Base-by-base conservation (phyloP, 2,329 filamentous ascomycete genomes). In the Penicillium sp. region DNA sequence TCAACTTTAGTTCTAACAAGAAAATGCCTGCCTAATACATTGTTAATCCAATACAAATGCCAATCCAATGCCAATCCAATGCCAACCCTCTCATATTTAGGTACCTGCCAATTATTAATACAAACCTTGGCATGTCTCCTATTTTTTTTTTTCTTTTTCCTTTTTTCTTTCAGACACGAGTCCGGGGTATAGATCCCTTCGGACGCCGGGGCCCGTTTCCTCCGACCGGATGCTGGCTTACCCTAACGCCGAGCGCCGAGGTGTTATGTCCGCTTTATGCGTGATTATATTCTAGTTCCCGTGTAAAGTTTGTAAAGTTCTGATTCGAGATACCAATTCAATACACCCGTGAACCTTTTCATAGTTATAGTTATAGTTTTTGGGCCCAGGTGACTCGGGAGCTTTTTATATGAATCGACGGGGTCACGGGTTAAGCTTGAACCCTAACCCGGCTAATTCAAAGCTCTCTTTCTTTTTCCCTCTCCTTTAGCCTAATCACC, bases 171-270 rank as follows among this genome's bases (percentile, higher is more conserved):
- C 31, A 27, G 13, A 53, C 5, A 21, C 23, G 34, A 64, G 60
- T 65, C 64, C 45, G 62, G 64, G 64, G 64, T 63, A 65, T 41
- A 53, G 43, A 29, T 7, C 46, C 40, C 19, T 62, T 62, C 63
- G 63, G 63, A 46, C 41, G 29, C 57, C 64, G 64, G 64, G 58
- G 55, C 50, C 47, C 59, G 55, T 59, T 59, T 31, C 40, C 31
- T 57, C 63, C 63, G 63, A 64, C 43, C 60, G 62, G 60, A 65
- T 61, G 56, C 34, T 39, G 21, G 31, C 25, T 47, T 45, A 36
- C 47, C 53, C 52, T 48, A 56, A 52, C 45, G 47, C 61, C 60
- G 54, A 31, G 2, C 45, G 47, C 61, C 60, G 54, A 31, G 2
- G n/a, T 41, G 21, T 38, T 46, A 52, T 39, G 23, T 55, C 53